Evolutionary conservation across 768 basidiomycete genomes (phyloP), one percentile per base, ranked within the genome.

Genomic region (Tubosaeta sp.): DNA sequence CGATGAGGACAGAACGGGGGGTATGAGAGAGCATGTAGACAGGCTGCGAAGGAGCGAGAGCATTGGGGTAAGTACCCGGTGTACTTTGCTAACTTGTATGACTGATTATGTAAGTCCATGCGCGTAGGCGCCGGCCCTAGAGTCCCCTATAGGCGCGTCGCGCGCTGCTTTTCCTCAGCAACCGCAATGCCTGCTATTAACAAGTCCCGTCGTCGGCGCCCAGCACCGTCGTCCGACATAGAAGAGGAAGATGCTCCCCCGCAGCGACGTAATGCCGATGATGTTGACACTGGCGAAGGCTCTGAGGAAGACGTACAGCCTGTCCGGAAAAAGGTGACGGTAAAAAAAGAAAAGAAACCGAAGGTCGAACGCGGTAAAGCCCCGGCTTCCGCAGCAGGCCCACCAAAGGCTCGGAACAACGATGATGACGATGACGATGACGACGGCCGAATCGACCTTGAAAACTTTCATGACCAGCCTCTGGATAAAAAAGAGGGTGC

Each of bases 381-480:
- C 32, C 38, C 48, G 22, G 19, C 14, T 2, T 52, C 51, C 9
- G 43, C 61, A 53, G 71, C 64, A 6, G 68, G 67, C 17, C 61
- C 57, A 1, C 58, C 58, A 3, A 54, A 50, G 25, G 54, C 64
- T n/a, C 53, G 50, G 1, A 11, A 43, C 13, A 17, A 58, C 3
- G 66, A 61, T 5, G 76, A 76, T 29, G 29, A 58, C 3, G 76
- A 77, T 1, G 69, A 68, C 4, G 76, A 79, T 0, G 78, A 81
- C 43, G 77, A 44, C 16, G 27, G 26, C 13, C 67, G 69, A 17
- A 84, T 89, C 47, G 82, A 88, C 54, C 76, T 84, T 26, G 70
- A 75, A 33, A 77, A 80, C 62, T 84, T 91, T 55, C 69, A 60
- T 6, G 79, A 89, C 65, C 85, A 88, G 54, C 86, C 90, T 16